Base-by-base conservation (phyloP, 2,329 filamentous ascomycete genomes). In the Colletotrichum sp. region DNA sequence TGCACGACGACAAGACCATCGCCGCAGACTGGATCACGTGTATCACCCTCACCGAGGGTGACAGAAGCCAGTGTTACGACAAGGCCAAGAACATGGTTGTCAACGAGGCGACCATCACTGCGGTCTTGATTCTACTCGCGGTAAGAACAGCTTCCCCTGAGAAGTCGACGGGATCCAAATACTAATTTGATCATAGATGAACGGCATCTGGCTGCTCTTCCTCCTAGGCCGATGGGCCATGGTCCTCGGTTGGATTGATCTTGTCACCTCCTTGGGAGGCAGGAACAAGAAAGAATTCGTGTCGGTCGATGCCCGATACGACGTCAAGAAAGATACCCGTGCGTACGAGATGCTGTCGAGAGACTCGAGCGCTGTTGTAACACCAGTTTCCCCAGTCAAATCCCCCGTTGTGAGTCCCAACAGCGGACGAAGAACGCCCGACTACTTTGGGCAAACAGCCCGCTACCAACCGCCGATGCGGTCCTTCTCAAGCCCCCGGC, bases 201-300 rank as follows among this genome's bases (percentile, higher is more conserved):
- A 96, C 78, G 96, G 96, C 9, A 87, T 99, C 64, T 98, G 96
- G 92, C 92, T 94, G 66, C 90, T 98, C 73, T 85, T 98, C 71
- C 91, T 99, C 75, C 91, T 98, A 36, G 94, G 94, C 49, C 94
- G 96, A 69, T 92, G 91, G 83, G 94, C 94, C n/a, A 98, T 99
- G 93, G 88, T 98, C 71, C 90, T 89, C 5, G 97, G 94, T 77
- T 99, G 97, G 97, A 79, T 88, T 57, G 93, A 98, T 30, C 86
- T 96, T 57, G 84, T 93, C 79, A 87, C 84, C 71, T 83, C 85
- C 49, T 82, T 87, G 65, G 85, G 92, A 76, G 84, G 86, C 44
- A 86, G 88, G 69, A 87, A 85, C 75, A 92, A 94, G 82, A 91
- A 92, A 80, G 96, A 99, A 84, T 99, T 98, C 80, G 94, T 98